Base-by-base conservation (phyloP, 768 basidiomycete genomes). In the Udeniomyces megalosporus region DNA sequence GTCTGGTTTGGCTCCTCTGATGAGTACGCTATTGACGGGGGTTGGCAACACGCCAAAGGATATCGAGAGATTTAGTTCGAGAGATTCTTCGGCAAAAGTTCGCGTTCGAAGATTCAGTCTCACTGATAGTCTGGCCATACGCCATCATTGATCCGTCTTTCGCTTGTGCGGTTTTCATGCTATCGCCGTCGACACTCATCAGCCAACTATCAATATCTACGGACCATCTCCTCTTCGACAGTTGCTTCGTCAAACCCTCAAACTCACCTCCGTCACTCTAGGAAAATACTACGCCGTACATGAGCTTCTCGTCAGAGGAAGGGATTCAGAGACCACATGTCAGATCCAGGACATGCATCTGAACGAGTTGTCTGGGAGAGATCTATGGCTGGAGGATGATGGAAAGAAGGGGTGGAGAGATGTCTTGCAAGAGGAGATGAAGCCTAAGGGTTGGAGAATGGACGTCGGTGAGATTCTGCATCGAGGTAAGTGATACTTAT, bases 401-500 rank as follows among this genome's bases (percentile, higher is more conserved):
- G 10, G 10, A 42, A 17, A 42, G 38, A 8, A 17, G 10, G n/a
- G n/a, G n/a, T n/a, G n/a, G n/a, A n/a, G n/a, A n/a, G n/a, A n/a
- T n/a, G n/a, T n/a, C 46, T 49, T 74, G 6, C 79, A 78, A 60
- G 72, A 74, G 7, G 74, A 74, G 5, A 46, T 53, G 32, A 84
- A 86, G 0, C 73, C 2, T 11, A 69, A 66, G 31, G 78, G 79
- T 17, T 61, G 83, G 28, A 65, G 75, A n/a, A 80, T 86, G 11
- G 81, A 84, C 69, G 89, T 85, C 20, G 86, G 84, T 0, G 83
- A 84, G 1, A 84, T 91, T 56, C 68, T 75, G 35, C 88, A 91
- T 71, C 80, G 87, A 73, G 83, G 87, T 85, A 60, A 63, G n/a
- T n/a, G n/a, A n/a, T n/a, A n/a, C n/a, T n/a, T n/a, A n/a, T n/a